These are phyloP conservation scores for Aureobasidium sp. DNA, from an alignment of 2,329 filamentous ascomycete species.

Conservation along the genomic window DNA sequence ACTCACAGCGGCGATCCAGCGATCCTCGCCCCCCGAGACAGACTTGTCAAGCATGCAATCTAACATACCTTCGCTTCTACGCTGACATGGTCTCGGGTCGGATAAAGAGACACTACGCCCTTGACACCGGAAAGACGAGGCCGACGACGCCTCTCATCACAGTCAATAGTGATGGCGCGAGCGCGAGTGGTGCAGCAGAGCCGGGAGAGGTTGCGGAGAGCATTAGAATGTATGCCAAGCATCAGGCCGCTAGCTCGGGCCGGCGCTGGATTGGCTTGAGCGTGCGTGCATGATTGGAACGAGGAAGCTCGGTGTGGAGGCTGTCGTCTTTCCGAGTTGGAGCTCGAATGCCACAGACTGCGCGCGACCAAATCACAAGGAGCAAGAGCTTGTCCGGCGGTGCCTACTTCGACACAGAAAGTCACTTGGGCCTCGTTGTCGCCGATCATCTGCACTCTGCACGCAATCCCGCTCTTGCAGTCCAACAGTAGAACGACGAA, in stretches of 20 bases:
- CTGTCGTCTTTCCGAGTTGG: background rate
- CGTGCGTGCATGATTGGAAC: slow-evolving; percentile 9
- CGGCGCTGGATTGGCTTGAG: slow-evolving; percentile 8
- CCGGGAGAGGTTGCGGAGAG: slow-evolving; percentile 3
- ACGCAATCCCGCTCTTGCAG: slow-evolving; percentile 31
- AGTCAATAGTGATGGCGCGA: background rate
- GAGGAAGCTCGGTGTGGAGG: background rate
- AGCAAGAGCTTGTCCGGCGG: slow-evolving; percentile 5
- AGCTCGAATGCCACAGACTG: slow-evolving; percentile 3
- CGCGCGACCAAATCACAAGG: slow-evolving; percentile 14
- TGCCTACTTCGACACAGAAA: slow-evolving; percentile 13
- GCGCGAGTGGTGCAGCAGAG: background rate
- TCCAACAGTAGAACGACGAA: background rate
- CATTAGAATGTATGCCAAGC: background rate
- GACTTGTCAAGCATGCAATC: slow-evolving; percentile 2
- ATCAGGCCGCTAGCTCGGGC: slow-evolving; percentile 5
- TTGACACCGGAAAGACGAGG: slow-evolving; percentile 13
- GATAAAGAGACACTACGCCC: background rate
- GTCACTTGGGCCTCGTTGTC: slow-evolving; percentile 6
- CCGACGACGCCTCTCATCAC: slow-evolving; percentile 10
- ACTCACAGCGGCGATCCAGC: background rate
- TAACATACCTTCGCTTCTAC: background rate
- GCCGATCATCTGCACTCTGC: slow-evolving; percentile 45
- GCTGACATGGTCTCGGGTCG: slow-evolving; percentile 12
- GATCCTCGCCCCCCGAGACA: slow-evolving; percentile 10